phyloP scores from a whole-genome alignment of 176 grass and related monocot species.

The Ananas comosus region DNA sequence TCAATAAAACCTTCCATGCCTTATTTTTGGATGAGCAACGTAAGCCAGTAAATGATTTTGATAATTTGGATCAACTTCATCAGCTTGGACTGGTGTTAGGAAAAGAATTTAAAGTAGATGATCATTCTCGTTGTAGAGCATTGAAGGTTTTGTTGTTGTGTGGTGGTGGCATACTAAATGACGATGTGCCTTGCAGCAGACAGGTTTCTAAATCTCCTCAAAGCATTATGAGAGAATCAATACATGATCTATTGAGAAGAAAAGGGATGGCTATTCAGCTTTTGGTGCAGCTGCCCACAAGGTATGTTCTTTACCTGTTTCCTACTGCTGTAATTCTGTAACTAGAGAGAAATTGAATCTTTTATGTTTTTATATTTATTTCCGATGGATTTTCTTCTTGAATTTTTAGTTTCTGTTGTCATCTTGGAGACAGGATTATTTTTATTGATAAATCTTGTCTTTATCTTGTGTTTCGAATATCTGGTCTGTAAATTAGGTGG shows the following conservation, averaged over 20 bases:
- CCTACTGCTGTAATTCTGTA: too few relatives aligned
- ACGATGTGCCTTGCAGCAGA: slow-evolving; percentile 42
- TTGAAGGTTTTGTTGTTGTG: slow-evolving; percentile 44
- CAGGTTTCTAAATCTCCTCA: slow-evolving; percentile 62
- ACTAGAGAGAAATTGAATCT: too few relatives aligned
- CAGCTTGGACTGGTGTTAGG: slow-evolving; percentile 13
- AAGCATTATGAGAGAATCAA: slow-evolving; percentile 63
- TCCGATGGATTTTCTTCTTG: neutral
- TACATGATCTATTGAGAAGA: slow-evolving; percentile 46
- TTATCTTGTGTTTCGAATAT: slow-evolving; percentile 18
- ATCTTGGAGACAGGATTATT: neutral
- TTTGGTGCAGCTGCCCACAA: slow-evolving; percentile 69
- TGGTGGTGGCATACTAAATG: slow-evolving; percentile 50
- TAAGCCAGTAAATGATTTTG: slow-evolving; percentile 15
- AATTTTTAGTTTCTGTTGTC: neutral
- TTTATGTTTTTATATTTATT: slow-evolving; percentile 1
- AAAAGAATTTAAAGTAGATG: slow-evolving; percentile 28
- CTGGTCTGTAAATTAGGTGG: slow-evolving; percentile 45
- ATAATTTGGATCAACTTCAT: slow-evolving; percentile 23
- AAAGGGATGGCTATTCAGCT: slow-evolving; percentile 49
- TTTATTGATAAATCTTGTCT: neutral
- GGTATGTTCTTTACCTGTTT: slow-evolving; percentile 28
- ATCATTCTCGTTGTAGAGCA: slow-evolving; percentile 30
- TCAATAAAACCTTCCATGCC: slow-evolving; percentile 41
- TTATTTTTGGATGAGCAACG: slow-evolving; percentile 31